These are phyloP conservation scores for Brassica carinata DNA, from an alignment of 345 rosid genomes.

Conservation along the genomic window DNA sequence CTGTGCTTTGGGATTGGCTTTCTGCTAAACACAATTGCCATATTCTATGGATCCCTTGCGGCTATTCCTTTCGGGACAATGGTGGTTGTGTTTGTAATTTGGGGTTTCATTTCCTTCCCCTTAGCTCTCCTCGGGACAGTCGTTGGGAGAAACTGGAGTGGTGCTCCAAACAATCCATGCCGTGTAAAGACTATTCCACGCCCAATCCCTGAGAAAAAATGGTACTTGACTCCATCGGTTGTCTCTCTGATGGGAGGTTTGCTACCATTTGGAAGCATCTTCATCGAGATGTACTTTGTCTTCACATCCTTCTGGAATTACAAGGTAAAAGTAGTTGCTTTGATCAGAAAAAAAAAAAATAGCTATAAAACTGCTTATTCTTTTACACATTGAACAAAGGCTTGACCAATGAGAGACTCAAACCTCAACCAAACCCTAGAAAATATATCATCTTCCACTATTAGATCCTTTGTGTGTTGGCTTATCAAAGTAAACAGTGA, in stretches of 20 bases:
- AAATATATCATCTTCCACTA: no score
- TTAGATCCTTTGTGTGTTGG: no score
- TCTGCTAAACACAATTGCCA: constrained; percentile 80
- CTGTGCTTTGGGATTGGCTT: constrained; percentile 93
- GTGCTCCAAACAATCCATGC: constrained; percentile 93
- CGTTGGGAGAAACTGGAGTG: constrained; percentile 92
- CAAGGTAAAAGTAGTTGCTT: constrained; percentile 68
- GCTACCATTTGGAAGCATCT: constrained; percentile 92
- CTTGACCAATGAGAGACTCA: not conserved
- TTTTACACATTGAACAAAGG: not conserved
- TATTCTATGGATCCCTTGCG: constrained; percentile 89
- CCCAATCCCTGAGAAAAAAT: constrained; percentile 92
- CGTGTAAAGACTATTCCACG: constrained; percentile 97
- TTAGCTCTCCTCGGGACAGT: constrained; percentile 93
- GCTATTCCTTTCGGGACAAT: constrained; percentile 97
- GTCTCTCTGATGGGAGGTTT: constrained; percentile 94
- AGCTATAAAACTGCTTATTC: not conserved
- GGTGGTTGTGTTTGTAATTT: constrained; percentile 86
- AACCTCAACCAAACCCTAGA: no score
- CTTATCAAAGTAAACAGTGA: no score
- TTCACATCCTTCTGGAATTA: constrained; percentile 98
- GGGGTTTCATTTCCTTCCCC: constrained; percentile 96
- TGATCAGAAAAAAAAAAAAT: no score
- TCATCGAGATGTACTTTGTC: constrained; percentile 96
- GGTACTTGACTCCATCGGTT: constrained; percentile 93